Conservation (phyloP, 371 early-diverging fungal species). For the Apophysomyces sp. region DNA sequence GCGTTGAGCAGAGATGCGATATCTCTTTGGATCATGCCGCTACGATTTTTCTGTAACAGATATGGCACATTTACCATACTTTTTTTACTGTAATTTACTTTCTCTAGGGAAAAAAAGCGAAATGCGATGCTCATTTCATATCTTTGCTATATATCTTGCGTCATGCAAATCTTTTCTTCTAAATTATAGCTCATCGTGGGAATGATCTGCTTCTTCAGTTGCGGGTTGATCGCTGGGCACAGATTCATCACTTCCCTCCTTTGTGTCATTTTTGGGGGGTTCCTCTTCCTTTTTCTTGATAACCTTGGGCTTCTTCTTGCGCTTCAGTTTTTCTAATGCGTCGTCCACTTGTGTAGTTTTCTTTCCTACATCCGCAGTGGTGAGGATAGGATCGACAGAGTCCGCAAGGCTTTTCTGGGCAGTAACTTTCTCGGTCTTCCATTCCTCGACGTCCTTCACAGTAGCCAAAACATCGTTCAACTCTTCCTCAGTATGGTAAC, state of each 20-base stretch:
- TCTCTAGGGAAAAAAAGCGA: background rate
- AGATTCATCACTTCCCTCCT: slow-evolving; percentile 5
- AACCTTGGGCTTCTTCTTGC: slow-evolving; percentile 62
- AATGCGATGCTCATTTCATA: background rate
- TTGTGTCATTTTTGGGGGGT: slow-evolving; percentile 16
- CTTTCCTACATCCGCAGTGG: slow-evolving; percentile 50
- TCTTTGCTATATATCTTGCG: background rate
- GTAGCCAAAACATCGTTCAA: slow-evolving; percentile 46
- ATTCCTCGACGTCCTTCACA: slow-evolving; percentile 51
- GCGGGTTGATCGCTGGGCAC: background rate
- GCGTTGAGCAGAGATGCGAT: no score
- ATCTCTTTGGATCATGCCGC: no score
- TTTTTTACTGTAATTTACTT: background rate
- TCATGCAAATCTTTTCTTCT: background rate
- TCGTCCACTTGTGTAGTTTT: slow-evolving; percentile 50
- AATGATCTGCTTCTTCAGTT: background rate
- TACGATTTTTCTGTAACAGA: background rate
- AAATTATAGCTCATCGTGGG: background rate
- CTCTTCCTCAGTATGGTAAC: slow-evolving; percentile 64
- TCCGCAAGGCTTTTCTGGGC: slow-evolving; percentile 61
- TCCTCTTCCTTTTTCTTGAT: slow-evolving; percentile 25
- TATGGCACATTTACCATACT: background rate
- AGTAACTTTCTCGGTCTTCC: slow-evolving; percentile 61
- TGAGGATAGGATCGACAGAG: slow-evolving; percentile 67
- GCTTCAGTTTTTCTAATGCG: slow-evolving; percentile 50